Percentiles rank a stretch among this genome's conserved stretches.
These are phyloP conservation scores for Trichomonas vaginalis DNA, from an alignment of 208 protist species.

Conservation along the genomic window DNA sequence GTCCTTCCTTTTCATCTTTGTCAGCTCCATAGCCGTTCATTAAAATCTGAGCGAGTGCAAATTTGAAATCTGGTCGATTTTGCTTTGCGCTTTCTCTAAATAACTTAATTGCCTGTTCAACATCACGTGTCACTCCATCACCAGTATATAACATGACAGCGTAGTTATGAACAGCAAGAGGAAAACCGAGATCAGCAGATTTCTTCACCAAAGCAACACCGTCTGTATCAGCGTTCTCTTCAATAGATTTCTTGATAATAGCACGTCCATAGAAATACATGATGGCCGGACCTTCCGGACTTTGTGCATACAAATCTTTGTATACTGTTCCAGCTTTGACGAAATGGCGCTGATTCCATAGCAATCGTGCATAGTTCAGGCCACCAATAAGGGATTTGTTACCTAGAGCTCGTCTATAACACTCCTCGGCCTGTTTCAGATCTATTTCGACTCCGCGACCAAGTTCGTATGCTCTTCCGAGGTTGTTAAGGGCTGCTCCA, in stretches of 20 bases:
- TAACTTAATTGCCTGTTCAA: background rate
- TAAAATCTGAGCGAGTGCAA: background rate
- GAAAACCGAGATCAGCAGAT: background rate
- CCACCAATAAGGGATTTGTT: background rate
- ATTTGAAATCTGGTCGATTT: background rate
- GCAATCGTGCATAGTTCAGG: background rate
- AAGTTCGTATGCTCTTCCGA: background rate
- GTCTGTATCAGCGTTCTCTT: background rate
- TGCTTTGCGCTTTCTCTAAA: background rate
- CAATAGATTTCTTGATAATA: background rate
- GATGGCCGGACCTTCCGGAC: background rate
- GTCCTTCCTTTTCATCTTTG: background rate
- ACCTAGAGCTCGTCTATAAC: background rate
- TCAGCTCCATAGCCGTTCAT: background rate
- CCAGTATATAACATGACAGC: background rate
- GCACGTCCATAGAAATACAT: background rate
- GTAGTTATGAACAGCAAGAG: background rate
- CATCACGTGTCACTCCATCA: background rate
- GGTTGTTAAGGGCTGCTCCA: background rate
- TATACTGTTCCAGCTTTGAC: background rate
- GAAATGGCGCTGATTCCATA: background rate
- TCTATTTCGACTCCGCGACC: background rate
- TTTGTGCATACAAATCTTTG: background rate
- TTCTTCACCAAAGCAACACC: background rate
- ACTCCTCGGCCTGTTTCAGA: background rate